A percentile compares a stretch with the other conserved stretches of the same genome.
phyloP scores from a whole-genome alignment of 2,329 filamentous ascomycete genomes.

The Nemania sp. region DNA sequence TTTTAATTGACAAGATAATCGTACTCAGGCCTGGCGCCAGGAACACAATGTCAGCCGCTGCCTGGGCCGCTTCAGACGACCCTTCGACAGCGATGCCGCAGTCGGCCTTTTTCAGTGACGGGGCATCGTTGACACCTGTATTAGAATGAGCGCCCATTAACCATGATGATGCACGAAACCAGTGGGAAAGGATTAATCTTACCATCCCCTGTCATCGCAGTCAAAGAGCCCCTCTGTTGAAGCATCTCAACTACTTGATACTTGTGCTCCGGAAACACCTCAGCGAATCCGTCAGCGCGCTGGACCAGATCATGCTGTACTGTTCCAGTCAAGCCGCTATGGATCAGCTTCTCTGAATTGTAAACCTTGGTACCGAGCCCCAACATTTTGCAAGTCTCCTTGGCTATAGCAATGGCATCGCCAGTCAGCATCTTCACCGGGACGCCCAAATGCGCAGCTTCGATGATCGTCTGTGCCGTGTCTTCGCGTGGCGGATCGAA shows the following conservation, averaged over 20 bases:
- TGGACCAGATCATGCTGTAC: conserved; percentile 78
- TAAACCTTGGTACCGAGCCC: conserved; percentile 80
- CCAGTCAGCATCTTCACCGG: conserved; percentile 82
- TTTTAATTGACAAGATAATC: conserved; percentile 75
- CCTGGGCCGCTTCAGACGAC: conserved; percentile 72
- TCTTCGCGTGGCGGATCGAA: conserved; percentile 81
- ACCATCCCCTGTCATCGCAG: conserved; percentile 75
- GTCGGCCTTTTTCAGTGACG: conserved; percentile 74
- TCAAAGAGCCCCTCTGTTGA: conserved; percentile 73
- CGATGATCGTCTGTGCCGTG: conserved; percentile 76
- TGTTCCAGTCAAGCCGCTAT: conserved; percentile 73
- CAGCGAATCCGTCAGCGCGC: conserved; percentile 73
- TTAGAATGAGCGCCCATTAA: conserved; percentile 8
- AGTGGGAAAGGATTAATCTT: conserved; percentile 8
- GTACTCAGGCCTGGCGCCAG: conserved; percentile 72
- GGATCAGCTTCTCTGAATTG: conserved; percentile 77
- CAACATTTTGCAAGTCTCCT: conserved; percentile 83
- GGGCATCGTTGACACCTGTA: conserved; percentile 70
- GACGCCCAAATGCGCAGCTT: conserved; percentile 76
- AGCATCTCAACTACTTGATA: conserved; percentile 78
- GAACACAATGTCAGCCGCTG: conserved; percentile 75
- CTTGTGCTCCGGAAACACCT: conserved; percentile 77
- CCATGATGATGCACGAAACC: background rate
- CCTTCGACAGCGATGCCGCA: conserved; percentile 76
- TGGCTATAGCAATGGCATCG: conserved; percentile 78